These are phyloP conservation scores for Vitis riparia DNA, from an alignment of 164 flowering plant species.

Conservation along the genomic window DNA sequence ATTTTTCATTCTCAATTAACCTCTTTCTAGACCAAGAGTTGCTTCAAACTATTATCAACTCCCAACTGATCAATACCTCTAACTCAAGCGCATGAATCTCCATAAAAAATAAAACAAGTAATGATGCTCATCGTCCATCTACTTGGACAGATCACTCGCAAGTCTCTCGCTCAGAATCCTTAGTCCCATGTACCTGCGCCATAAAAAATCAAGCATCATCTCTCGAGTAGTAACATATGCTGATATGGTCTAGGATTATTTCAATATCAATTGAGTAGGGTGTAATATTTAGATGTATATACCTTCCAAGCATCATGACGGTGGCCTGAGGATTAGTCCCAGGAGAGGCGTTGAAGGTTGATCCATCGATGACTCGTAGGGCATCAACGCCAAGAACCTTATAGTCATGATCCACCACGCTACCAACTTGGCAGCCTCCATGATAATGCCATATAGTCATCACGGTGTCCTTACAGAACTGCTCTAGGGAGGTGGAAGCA, in stretches of 20 bases:
- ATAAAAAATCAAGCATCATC: neutral
- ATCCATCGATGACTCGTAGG: conserved; percentile 56
- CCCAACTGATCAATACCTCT: neutral
- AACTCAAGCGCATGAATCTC: neutral
- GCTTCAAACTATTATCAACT: too few species aligned
- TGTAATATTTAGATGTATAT: neutral
- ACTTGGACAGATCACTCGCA: conserved; percentile 4
- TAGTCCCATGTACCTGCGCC: conserved; percentile 51
- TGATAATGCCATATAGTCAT: conserved; percentile 77
- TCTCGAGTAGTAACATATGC: neutral
- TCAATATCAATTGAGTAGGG: neutral
- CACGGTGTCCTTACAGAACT: conserved; percentile 54
- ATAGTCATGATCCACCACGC: conserved; percentile 45
- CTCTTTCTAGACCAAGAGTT: too few species aligned
- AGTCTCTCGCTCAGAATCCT: conserved; percentile 36
- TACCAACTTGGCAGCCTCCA: conserved; percentile 57
- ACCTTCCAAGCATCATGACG: conserved; percentile 72
- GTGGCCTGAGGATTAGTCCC: conserved; percentile 78
- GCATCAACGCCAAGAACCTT: conserved; percentile 47
- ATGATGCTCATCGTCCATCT: neutral
- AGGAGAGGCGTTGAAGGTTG: conserved; percentile 50
- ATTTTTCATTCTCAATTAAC: too few species aligned
- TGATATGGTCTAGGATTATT: too few species aligned
- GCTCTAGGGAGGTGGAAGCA: conserved; percentile 32
- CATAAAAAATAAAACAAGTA: neutral